phyloP scores from a whole-genome alignment of 108 stramenopile genomes.

The Schizochytrium sp. region DNA sequence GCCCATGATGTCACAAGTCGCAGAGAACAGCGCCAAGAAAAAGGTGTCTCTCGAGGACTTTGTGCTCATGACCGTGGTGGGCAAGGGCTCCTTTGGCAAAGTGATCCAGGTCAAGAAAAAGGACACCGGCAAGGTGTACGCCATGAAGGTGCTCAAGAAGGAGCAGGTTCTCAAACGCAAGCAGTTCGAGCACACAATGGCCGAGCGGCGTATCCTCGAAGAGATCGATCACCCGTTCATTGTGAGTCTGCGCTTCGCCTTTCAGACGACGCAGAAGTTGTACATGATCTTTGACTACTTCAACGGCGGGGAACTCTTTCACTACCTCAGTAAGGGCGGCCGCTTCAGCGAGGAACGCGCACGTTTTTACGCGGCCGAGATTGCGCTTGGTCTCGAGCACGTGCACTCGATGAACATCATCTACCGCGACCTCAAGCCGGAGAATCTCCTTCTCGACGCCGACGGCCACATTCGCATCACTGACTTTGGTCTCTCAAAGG shows the following conservation, averaged over 20 bases:
- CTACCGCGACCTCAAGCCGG: slow-evolving; percentile 82
- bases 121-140: slow-evolving; percentile 33
- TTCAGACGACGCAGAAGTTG: slow-evolving; percentile 55
- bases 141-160: slow-evolving; percentile 58
- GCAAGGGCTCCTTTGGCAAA: slow-evolving; percentile 40
- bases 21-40: slow-evolving; percentile 13
- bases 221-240: slow-evolving; percentile 59
- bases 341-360: slow-evolving; percentile 49
- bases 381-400: slow-evolving; percentile 54
- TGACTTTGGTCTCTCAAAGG: slow-evolving; percentile 46
- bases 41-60: slow-evolving; percentile 35
- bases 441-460: slow-evolving; percentile 48
- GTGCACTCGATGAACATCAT: slow-evolving; percentile 74
- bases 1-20: background rate
- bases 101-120: slow-evolving; percentile 38
- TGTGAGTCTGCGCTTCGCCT: slow-evolving; percentile 49
- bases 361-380: slow-evolving; percentile 56
- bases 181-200: slow-evolving; percentile 35
- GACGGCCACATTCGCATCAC: slow-evolving; percentile 46
- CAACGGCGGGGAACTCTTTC: slow-evolving; percentile 56
- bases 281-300: slow-evolving; percentile 57
- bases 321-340: slow-evolving; percentile 49
- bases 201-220: slow-evolving; percentile 55
- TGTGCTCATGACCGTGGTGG: slow-evolving; percentile 33
- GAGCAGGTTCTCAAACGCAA: slow-evolving; percentile 40